Evolutionary conservation across 2,329 filamentous ascomycete genomes (phyloP).

Genomic region (Drechslerella dactyloides): DNA sequence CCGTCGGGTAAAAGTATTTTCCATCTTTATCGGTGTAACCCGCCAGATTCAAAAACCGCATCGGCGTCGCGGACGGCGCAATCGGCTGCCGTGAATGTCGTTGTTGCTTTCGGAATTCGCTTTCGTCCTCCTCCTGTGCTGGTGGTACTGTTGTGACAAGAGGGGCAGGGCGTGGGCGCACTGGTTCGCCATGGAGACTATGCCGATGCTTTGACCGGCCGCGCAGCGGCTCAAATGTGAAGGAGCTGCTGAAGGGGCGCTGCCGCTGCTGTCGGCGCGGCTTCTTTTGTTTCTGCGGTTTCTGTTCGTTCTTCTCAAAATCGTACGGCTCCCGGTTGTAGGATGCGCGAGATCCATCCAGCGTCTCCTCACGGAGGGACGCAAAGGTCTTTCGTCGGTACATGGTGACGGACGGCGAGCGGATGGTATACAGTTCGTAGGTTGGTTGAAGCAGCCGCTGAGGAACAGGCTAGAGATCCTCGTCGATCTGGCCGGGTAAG

Average conservation of each 20-base stretch:
- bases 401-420: not conserved
- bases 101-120: constrained; percentile 4
- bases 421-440: not conserved
- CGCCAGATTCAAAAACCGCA: constrained; percentile 34
- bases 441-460: not conserved
- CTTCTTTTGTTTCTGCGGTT: not conserved
- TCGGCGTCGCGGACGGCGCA: constrained; percentile 13
- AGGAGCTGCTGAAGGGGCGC: not conserved
- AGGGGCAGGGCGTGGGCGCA: not conserved
- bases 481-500: not conserved
- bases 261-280: not conserved
- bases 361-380: constrained; percentile 3
- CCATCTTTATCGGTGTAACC: constrained; percentile 27
- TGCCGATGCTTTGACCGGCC: not conserved
- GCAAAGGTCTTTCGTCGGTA: constrained; percentile 8
- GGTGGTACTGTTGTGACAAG: constrained; percentile 1
- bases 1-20: constrained; percentile 27
- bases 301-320: not conserved
- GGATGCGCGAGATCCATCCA: not conserved
- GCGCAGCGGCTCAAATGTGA: not conserved
- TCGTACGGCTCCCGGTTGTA: constrained; percentile 1
- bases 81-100: constrained; percentile 7
- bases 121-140: constrained; percentile 13
- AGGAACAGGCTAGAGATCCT: not conserved
- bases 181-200: constrained; percentile 5